Percentiles rank a stretch among this genome's conserved stretches.
Conservation (phyloP, 2,329 filamentous ascomycete genomes). For the Aspergillus awamori region DNA sequence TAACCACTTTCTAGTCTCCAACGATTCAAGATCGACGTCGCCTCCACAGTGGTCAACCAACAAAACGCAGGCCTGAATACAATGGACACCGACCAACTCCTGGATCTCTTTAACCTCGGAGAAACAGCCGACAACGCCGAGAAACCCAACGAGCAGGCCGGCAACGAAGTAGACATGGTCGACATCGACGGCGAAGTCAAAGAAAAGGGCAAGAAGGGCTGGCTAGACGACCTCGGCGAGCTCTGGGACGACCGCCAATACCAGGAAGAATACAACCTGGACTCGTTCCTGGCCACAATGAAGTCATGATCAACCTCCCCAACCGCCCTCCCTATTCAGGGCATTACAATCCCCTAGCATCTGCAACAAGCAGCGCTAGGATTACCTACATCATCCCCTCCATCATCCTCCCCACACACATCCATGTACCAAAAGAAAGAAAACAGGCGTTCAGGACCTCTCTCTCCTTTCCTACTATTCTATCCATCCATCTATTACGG, state of each 20-base stretch:
- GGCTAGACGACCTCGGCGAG: conserved; percentile 91
- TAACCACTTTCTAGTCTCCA: conserved; percentile 67
- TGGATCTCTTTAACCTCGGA: conserved; percentile 92
- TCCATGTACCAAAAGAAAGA: neutral
- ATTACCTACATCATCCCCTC: neutral
- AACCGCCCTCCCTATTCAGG: neutral
- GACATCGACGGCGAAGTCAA: conserved; percentile 90
- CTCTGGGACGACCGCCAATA: conserved; percentile 98
- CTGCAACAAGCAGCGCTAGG: no score
- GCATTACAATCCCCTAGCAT: neutral
- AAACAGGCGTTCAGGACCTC: neutral
- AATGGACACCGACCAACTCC: conserved; percentile 98
- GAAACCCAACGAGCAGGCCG: conserved; percentile 63
- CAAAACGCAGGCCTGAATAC: conserved; percentile 92
- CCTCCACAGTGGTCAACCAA: conserved; percentile 96
- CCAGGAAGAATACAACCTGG: conserved; percentile 95
- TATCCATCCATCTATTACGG: neutral
- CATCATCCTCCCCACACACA: neutral
- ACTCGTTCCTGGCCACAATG: conserved; percentile 95
- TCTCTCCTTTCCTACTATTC: neutral
- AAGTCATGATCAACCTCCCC: conserved; percentile 51
- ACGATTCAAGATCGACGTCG: conserved; percentile 99
- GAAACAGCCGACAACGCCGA: conserved; percentile 62
- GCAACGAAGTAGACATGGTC: conserved; percentile 72
- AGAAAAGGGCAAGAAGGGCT: conserved; percentile 95